These are phyloP conservation scores for Exophiala mesophila DNA, from an alignment of 2,329 filamentous ascomycete species.

Conservation along the genomic window DNA sequence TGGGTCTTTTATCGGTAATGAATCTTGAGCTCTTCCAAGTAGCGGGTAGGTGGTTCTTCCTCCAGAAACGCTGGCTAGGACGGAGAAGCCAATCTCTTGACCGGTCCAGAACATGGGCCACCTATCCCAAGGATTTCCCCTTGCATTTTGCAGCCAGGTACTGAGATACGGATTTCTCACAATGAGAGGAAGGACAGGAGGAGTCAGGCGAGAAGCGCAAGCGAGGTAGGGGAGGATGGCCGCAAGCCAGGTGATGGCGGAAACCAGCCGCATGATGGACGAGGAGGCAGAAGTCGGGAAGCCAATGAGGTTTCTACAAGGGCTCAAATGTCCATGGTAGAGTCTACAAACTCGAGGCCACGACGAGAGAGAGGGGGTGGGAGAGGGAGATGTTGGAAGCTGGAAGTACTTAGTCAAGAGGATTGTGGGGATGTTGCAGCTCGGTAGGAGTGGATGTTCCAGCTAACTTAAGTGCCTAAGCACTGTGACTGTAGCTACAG, in stretches of 20 bases:
- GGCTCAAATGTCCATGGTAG: too few species aligned
- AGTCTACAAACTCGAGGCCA: not conserved
- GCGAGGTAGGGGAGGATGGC: constrained; percentile 17
- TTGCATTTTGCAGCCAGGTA: constrained; percentile 63
- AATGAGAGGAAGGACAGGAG: constrained; percentile 65
- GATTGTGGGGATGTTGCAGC: too few species aligned
- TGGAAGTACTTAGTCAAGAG: too few species aligned
- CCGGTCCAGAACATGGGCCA: constrained; percentile 88
- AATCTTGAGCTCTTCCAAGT: constrained; percentile 62
- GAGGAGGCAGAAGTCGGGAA: not conserved
- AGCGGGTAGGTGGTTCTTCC: constrained; percentile 59
- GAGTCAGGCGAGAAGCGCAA: constrained; percentile 30
- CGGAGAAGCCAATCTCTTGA: constrained; percentile 59
- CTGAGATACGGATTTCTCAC: constrained; percentile 72
- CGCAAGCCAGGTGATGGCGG: constrained; percentile 18
- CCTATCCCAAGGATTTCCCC: constrained; percentile 69
- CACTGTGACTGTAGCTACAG: too few species aligned
- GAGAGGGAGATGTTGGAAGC: too few species aligned
- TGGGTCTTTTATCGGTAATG: constrained; percentile 56
- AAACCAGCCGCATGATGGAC: constrained; percentile 25
- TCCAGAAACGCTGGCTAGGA: constrained; percentile 58
- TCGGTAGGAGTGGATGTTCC: too few species aligned
- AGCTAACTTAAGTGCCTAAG: too few species aligned
- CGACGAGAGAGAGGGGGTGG: not conserved
- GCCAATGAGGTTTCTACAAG: too few species aligned